Evolutionary conservation across 129 eudicot species (phyloP), one percentile per base, ranked within the genome.

Genomic region (Flaveria robusta): DNA sequence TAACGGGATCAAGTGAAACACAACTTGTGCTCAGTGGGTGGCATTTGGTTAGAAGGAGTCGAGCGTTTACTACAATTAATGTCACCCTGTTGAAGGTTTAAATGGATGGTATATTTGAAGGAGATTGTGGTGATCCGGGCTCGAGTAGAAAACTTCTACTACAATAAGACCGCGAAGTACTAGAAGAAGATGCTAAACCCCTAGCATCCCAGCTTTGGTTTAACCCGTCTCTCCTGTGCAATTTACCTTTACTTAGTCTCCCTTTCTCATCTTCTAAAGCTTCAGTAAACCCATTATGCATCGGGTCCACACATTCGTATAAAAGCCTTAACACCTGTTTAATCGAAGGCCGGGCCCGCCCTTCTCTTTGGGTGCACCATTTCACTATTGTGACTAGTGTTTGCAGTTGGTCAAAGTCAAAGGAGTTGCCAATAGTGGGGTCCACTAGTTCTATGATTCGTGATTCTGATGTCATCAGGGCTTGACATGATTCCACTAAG

Each of bases 361-460:
- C 96, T 84, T 91, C 99, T 72, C 81, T 80, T 46, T 87, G 90
- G 10, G 96, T 95, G 51, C 99, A 95, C 96, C 96, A 91, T 87
- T 77, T 89, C 8, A 89, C 74, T 12, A 91, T 72, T 39, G 83
- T 82, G 16, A 89, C 77, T 13, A 89, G 26, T 3, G 96, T 86
- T 41, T 89, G 89, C 58, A 95, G 96, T 71, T 95, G 97, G 63
- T 87, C 92, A 7, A 87, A 78, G 78, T 95, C 97, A 67, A 84
- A 86, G n/a, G 93, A 80, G 37, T 89, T 86, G 0, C 88, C 83
- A 2, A 95, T 73, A 6, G 58, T 52, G 67, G 99, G 94, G 77
- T 95, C 99, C 14, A 87, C 90, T 18, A 95, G 96, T 81, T 95
- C 92, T 8, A 76, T 27, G 15, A 87, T 78, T 75, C 78, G 77